These are phyloP conservation scores for Candida endomychidarum DNA, from an alignment of 805 yeast genomes.

Conservation along the genomic window DNA sequence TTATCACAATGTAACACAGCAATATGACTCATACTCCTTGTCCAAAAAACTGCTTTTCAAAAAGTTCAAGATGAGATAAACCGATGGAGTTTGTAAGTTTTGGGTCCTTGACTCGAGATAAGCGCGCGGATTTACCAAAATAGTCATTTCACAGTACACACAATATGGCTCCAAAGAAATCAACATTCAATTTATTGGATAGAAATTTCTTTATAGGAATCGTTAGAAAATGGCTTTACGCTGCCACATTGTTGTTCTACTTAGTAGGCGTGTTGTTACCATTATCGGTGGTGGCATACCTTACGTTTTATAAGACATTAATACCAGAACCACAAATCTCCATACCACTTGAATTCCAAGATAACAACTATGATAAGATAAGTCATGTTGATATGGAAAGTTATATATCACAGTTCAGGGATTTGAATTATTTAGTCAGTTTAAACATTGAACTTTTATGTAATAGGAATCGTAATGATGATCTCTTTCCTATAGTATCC, in stretches of 20 bases:
- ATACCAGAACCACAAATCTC: conserved; percentile 26
- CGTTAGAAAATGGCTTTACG: conserved; percentile 24
- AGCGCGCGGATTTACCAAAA: neutral
- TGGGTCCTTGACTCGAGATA: too few relatives aligned
- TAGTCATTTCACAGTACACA: neutral
- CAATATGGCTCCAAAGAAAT: neutral
- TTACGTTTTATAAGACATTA: conserved; percentile 32
- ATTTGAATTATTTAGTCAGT: conserved; percentile 20
- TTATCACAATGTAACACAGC: conserved; percentile 44
- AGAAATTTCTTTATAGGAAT: neutral
- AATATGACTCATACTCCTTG: conserved; percentile 23
- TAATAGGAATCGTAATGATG: conserved; percentile 19
- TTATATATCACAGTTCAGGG: neutral
- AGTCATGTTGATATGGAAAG: neutral
- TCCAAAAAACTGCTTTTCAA: too few relatives aligned
- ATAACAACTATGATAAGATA: neutral
- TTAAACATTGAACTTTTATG: conserved; percentile 28
- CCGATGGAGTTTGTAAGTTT: too few relatives aligned
- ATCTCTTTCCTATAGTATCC: conserved; percentile 14
- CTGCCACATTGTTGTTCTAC: conserved; percentile 20
- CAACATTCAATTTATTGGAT: neutral
- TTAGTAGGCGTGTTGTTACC: conserved; percentile 33
- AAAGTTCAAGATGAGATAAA: too few relatives aligned
- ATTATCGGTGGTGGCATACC: conserved; percentile 34
- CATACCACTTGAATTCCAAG: conserved; percentile 16